phyloP scores from a whole-genome alignment of 768 basidiomycete genomes.

The Omphalotus guepiniiformis region DNA sequence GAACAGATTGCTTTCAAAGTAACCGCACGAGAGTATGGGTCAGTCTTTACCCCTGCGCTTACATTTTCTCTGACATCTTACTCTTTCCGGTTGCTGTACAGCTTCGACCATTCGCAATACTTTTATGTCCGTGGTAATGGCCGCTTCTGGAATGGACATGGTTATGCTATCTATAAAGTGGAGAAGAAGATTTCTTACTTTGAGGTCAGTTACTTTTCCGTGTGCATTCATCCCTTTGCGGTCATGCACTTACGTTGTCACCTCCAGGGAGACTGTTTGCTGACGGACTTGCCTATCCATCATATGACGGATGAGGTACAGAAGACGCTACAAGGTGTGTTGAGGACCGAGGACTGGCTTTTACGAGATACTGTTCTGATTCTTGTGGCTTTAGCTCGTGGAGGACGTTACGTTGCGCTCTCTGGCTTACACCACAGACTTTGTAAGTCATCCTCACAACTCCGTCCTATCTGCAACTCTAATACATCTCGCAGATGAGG shows the following conservation, averaged over 20 bases:
- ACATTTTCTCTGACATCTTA: neutral
- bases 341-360: neutral
- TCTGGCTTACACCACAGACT: conserved; percentile 15
- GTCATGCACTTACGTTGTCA: neutral
- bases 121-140: neutral
- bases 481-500: conserved; percentile 9
- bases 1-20: neutral
- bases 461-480: neutral
- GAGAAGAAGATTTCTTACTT: conserved; percentile 3
- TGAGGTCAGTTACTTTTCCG: conserved; percentile 8
- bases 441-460: conserved; percentile 11
- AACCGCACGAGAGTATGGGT: neutral
- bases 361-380: neutral
- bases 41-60: no score
- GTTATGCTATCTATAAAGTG: conserved; percentile 1
- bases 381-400: conserved; percentile 11
- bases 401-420: conserved; percentile 9
- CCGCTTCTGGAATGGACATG: conserved; percentile 11
- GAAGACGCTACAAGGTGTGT: conserved; percentile 10
- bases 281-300: conserved; percentile 8
- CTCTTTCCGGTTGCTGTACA: neutral
- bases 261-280: conserved; percentile 12
- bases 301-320: conserved; percentile 9
- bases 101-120: neutral
- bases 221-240: neutral